Evolutionary conservation across 2,329 filamentous ascomycete species (phyloP), one percentile per base, ranked within the genome.

Genomic region (Cladosporium sphaerospermum): DNA sequence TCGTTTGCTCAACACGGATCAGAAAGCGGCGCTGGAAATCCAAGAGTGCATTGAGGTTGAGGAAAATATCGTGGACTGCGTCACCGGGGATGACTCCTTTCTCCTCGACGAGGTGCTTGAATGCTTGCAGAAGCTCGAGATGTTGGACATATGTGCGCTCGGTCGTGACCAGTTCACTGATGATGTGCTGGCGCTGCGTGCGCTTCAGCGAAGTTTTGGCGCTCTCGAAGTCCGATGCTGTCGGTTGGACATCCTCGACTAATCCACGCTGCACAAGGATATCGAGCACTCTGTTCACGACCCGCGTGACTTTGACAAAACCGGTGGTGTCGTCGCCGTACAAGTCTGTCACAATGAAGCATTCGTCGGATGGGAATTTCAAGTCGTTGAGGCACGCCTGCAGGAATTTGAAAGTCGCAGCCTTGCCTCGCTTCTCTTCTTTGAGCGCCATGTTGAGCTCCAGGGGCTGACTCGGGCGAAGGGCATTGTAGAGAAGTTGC

Each of bases 121-220:
- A 80, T 46, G 91, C 86, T 68, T 97, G 90, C 34, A 99, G 72
- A 61, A 96, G 92, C 69, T 97, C 92, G 50, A 99, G 74, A 74
- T 99, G 93, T 69, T 97, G 91, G 3, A 97, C 93, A 63, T 99
- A 99, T 71, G 96, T 96, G 57, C 93, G 85, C 71, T 99, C 93
- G 1, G 92, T 97, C 62, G 92, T 89, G 53, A 99, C 86, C 44
- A 99, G 75, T 71, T 99, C 93, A 64, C 87, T 84, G 41, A 99
- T 82, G 56, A 97, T 89, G 69, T 96, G 88, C 64, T 96, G 88
- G 60, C 90, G 85, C 67, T 88, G 81, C 1, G 82, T 83, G 53
- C 84, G 81, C 45, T 85, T 83, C 45, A 66, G 63, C 14, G 64
- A 61, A 49, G 66, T 64, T 9, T 62, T 64, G n/a, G 70, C 68